These are phyloP conservation scores for Dryadomyces sulphureus DNA, from an alignment of 2,329 filamentous ascomycete genomes.

Conservation along the genomic window DNA sequence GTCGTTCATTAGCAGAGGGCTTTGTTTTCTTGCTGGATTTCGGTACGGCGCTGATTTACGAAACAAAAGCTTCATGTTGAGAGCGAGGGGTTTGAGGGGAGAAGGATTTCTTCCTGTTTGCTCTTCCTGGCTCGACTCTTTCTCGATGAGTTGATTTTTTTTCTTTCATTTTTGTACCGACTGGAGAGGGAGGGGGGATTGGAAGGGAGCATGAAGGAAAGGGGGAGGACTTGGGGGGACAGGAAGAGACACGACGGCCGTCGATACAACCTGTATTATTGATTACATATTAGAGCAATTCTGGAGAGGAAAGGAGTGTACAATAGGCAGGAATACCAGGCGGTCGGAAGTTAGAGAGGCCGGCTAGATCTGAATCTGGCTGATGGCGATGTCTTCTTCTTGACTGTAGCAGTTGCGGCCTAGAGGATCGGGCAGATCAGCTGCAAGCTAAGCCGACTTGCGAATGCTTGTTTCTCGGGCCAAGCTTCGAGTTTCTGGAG, in stretches of 20 bases:
- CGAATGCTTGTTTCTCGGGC: background rate
- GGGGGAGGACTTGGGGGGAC: background rate
- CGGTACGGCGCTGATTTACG: slow-evolving; percentile 9
- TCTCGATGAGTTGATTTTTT: background rate
- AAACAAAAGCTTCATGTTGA: slow-evolving; percentile 7
- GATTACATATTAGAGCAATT: background rate
- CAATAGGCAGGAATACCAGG: background rate
- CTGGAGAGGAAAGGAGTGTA: background rate
- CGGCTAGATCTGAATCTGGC: too few relatives aligned
- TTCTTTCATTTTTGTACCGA: background rate
- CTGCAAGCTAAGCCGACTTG: background rate
- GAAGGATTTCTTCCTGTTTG: background rate
- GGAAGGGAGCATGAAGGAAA: background rate
- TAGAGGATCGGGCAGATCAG: background rate
- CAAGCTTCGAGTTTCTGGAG: background rate
- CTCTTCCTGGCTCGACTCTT: background rate
- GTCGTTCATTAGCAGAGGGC: slow-evolving; percentile 2
- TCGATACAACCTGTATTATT: background rate
- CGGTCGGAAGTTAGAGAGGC: background rate
- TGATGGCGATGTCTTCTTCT: too few relatives aligned
- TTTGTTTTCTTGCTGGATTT: slow-evolving; percentile 7
- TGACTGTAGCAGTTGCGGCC: too few relatives aligned
- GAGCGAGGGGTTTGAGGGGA: background rate
- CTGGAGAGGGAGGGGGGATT: background rate
- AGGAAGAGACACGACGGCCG: background rate